Evolutionary conservation across 352 stramenopile species (phyloP), one percentile per base, ranked within the genome.

Genomic region (Blastocystis sp.): DNA sequence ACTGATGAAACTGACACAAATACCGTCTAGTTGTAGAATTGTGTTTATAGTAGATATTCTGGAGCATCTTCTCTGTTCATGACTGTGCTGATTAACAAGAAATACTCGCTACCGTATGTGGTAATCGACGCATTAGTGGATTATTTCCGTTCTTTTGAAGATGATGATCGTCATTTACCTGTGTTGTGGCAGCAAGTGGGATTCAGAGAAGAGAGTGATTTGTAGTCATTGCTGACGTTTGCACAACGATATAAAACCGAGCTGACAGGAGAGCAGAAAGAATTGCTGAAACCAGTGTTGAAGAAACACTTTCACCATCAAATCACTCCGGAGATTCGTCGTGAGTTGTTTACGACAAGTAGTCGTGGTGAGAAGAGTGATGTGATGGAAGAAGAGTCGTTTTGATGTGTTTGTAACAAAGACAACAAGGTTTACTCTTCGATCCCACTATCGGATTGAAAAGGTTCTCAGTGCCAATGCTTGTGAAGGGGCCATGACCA

Each of bases 31-130:
- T 8, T 39, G 8, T 24, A 18, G 30, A 41, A 43, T 2, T 16
- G 39, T 24, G 13, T 30, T 63, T 30, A 63, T 26, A 34, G 47
- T n/a, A 81, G 96, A 76, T 99, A 99, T 93, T 98, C 94, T 76
- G 97, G 96, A 69, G 96, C 96, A 65, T 97, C 96, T 76, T 98
- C 95, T 24, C 96, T 99, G 87, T 99, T 99, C 90, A 98, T 99
- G 90, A 95, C 94, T 56, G 95, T 98, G 43, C 93, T 99, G 13
- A 93, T 99, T 39, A 98, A 99, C 93, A 99, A 99, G 92, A 99
- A 99, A 93, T 99, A 99, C 93, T 97, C 95, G 73, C 93, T 99
- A 47, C 97, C 98, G 4, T 97, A 95, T 79, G 94, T 94, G 53
- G 97, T 99, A 37, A 98, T 99, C 91, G 93, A 93, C 50, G 96